Conservation (phyloP, 768 basidiomycete species). For the Rubroboletus satanas region DNA sequence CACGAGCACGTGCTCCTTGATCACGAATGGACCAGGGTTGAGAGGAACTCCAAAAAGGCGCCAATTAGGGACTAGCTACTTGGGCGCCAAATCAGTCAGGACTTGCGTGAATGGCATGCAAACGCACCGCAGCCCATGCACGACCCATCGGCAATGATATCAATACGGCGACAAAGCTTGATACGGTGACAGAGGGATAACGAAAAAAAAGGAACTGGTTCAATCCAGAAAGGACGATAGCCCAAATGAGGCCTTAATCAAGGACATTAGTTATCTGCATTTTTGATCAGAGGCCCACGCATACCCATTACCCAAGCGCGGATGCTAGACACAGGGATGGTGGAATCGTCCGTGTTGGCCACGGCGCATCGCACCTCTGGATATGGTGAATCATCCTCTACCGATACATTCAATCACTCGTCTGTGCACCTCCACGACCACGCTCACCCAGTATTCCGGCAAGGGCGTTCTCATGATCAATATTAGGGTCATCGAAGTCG, state of each 20-base stretch:
- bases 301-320: conserved; percentile 58
- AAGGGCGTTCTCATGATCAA: conserved; percentile 23
- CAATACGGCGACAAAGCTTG: conserved; percentile 62
- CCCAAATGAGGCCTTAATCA: conserved; percentile 38
- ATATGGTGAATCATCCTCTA: conserved; percentile 78
- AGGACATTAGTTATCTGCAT: not conserved
- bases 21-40: conserved; percentile 73
- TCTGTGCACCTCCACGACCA: not conserved
- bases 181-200: conserved; percentile 46
- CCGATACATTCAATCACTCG: conserved; percentile 11
- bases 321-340: conserved; percentile 56
- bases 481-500: conserved; percentile 37
- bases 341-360: conserved; percentile 65
- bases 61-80: conserved; percentile 46
- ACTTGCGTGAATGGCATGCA: not conserved
- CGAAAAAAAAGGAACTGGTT: conserved; percentile 79
- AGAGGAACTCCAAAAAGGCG: conserved; percentile 56
- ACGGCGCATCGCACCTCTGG: conserved; percentile 79
- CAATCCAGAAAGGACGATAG: conserved; percentile 62
- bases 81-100: not conserved
- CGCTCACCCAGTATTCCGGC: conserved; percentile 19
- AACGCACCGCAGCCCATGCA: conserved; percentile 47
- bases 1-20: conserved; percentile 69
- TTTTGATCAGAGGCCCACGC: not conserved
- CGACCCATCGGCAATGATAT: conserved; percentile 68